A percentile compares a stretch with the other conserved stretches of the same genome.
phyloP scores from a whole-genome alignment of 2,329 filamentous ascomycete species.

The Meredithiella fracta region DNA sequence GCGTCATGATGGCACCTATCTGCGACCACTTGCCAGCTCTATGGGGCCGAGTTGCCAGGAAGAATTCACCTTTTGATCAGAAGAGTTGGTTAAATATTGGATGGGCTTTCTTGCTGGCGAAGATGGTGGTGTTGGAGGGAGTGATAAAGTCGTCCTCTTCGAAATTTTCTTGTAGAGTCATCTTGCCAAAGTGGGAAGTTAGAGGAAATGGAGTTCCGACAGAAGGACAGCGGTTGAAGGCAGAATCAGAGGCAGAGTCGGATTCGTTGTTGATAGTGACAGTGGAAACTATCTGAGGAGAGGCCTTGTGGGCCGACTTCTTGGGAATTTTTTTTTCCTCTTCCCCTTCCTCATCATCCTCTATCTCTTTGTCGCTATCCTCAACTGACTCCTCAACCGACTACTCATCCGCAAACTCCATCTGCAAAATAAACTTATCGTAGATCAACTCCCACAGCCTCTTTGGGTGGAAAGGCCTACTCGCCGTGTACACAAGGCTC shows the following conservation, averaged over 20 bases:
- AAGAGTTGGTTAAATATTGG: slow-evolving; percentile 38
- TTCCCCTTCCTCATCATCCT: slow-evolving; percentile 19
- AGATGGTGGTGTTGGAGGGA: slow-evolving; percentile 27
- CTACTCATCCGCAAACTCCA: slow-evolving; percentile 26
- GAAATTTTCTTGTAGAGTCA: neutral
- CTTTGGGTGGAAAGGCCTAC: slow-evolving; percentile 36
- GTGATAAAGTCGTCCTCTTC: slow-evolving; percentile 17
- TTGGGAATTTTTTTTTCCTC: slow-evolving; percentile 21
- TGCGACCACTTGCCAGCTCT: slow-evolving; percentile 45
- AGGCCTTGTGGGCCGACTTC: slow-evolving; percentile 10
- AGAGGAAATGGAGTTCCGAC: slow-evolving; percentile 15
- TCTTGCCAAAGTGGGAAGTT: slow-evolving; percentile 10
- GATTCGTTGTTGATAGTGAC: slow-evolving; percentile 7
- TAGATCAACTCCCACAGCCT: slow-evolving; percentile 30
- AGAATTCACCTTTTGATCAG: slow-evolving; percentile 47
- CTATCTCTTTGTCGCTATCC: slow-evolving; percentile 22
- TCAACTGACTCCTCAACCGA: neutral
- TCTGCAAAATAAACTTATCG: slow-evolving; percentile 35
- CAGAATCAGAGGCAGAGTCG: neutral
- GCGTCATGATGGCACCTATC: slow-evolving; percentile 46
- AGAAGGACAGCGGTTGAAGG: neutral
- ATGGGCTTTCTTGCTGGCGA: slow-evolving; percentile 38
- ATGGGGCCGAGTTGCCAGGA: slow-evolving; percentile 40
- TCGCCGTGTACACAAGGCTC: slow-evolving; percentile 51
- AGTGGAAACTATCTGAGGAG: slow-evolving; percentile 9